Evolutionary conservation across 2,329 filamentous ascomycete genomes (phyloP).

Genomic region (Aschersonia sp.): DNA sequence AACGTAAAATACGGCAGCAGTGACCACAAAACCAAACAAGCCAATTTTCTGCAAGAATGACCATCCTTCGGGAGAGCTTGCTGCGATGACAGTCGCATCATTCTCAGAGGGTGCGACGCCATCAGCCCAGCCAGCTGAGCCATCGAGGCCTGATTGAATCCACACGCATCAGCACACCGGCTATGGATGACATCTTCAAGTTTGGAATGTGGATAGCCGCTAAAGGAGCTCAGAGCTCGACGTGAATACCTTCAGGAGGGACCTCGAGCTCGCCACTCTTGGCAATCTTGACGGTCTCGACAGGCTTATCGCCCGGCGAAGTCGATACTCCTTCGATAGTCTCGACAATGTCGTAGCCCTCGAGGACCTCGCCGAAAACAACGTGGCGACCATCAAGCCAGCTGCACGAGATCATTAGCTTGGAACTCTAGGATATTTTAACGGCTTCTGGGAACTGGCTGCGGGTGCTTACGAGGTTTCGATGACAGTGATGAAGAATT

Average conservation of each 20-base stretch:
- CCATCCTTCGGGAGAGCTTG: slow-evolving; percentile 7
- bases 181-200: slow-evolving; percentile 8
- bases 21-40: slow-evolving; percentile 32
- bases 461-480: slow-evolving; percentile 47
- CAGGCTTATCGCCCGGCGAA: slow-evolving; percentile 51
- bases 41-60: slow-evolving; percentile 33
- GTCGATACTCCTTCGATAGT: slow-evolving; percentile 64
- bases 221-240: slow-evolving; percentile 53
- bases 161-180: slow-evolving; percentile 20
- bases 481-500: slow-evolving; percentile 84
- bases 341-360: slow-evolving; percentile 69
- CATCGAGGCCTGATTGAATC: slow-evolving; percentile 14
- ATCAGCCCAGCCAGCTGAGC: slow-evolving; percentile 9
- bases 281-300: slow-evolving; percentile 55
- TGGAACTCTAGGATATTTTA: not conserved
- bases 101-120: slow-evolving; percentile 6
- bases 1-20: slow-evolving; percentile 28
- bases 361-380: slow-evolving; percentile 78
- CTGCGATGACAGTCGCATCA: slow-evolving; percentile 1
- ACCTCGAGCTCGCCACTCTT: slow-evolving; percentile 77
- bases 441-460: not conserved
- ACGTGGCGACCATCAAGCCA: slow-evolving; percentile 79
- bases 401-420: slow-evolving; percentile 19
- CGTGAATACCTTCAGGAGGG: slow-evolving; percentile 82
- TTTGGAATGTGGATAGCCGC: slow-evolving; percentile 4